These are phyloP conservation scores for Tympanopsis confertula DNA, from an alignment of 2,329 filamentous ascomycete species.

Conservation along the genomic window DNA sequence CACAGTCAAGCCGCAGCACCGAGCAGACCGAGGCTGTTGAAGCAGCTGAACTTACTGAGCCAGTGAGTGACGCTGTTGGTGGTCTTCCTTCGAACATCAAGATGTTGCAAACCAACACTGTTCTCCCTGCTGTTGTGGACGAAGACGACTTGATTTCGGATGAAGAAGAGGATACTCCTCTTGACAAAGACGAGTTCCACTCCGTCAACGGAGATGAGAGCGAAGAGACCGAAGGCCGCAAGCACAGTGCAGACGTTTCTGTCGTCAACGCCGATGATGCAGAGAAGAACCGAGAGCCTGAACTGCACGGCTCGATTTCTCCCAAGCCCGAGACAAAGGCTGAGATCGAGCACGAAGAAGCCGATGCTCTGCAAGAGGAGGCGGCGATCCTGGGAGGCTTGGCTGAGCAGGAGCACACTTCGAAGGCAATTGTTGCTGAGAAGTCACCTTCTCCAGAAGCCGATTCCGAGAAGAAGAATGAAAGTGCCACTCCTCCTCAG, in stretches of 20 bases:
- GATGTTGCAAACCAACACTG: no score
- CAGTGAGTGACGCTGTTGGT: neutral
- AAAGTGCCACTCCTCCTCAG: no score
- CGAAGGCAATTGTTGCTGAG: no score
- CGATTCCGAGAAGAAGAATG: no score
- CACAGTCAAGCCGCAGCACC: neutral
- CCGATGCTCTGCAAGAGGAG: no score
- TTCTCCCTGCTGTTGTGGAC: neutral
- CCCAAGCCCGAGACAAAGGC: neutral
- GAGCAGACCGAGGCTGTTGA: neutral
- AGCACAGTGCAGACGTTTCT: neutral
- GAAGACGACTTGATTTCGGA: neutral
- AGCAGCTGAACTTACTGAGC: neutral
- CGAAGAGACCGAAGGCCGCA: neutral
- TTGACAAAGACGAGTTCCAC: conserved; percentile 1
- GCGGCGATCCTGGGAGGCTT: no score
- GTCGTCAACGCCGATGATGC: neutral
- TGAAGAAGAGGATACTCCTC: neutral
- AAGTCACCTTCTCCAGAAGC: no score
- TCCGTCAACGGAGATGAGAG: neutral
- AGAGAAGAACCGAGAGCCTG: neutral
- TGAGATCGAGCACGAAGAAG: neutral
- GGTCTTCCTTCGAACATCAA: neutral
- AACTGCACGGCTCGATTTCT: neutral
- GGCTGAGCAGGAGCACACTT: no score